Conservation (phyloP, 73 alveolate species). For the Stentor coeruleus region DNA sequence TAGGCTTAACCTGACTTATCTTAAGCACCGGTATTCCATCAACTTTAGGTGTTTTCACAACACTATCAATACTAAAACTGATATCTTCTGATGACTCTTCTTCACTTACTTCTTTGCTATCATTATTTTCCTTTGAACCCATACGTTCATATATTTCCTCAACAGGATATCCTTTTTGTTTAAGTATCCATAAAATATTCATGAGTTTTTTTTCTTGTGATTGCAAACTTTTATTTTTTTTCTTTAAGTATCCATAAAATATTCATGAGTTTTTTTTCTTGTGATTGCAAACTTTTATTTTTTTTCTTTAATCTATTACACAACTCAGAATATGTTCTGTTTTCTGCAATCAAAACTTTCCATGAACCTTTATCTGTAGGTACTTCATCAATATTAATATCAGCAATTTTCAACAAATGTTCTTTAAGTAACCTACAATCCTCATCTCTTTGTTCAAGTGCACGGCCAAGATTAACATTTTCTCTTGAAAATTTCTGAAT, state of each 20-base stretch:
- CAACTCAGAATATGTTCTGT: neutral
- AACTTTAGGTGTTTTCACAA: neutral
- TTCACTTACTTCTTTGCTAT: neutral
- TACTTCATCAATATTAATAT: neutral
- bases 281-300: neutral
- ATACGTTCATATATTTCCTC: neutral
- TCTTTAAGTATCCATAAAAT: neutral
- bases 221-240: no score
- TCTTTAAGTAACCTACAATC: neutral
- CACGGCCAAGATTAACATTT: neutral
- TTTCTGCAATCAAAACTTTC: conserved; percentile 16
- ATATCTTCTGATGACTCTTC: neutral
- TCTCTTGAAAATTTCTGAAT: conserved; percentile 4
- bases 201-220: neutral
- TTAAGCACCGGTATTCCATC: neutral
- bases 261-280: neutral
- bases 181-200: no score
- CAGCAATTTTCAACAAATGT: conserved; percentile 5
- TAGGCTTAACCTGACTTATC: neutral
- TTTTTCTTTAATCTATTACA: neutral
- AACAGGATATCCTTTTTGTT: neutral
- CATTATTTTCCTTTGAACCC: neutral
- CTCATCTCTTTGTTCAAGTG: neutral
- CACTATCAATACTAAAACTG: neutral
- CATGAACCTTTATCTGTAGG: neutral